Conservation (phyloP, 2,329 filamentous ascomycete genomes). For the Neofusicoccum kwambonambiense region DNA sequence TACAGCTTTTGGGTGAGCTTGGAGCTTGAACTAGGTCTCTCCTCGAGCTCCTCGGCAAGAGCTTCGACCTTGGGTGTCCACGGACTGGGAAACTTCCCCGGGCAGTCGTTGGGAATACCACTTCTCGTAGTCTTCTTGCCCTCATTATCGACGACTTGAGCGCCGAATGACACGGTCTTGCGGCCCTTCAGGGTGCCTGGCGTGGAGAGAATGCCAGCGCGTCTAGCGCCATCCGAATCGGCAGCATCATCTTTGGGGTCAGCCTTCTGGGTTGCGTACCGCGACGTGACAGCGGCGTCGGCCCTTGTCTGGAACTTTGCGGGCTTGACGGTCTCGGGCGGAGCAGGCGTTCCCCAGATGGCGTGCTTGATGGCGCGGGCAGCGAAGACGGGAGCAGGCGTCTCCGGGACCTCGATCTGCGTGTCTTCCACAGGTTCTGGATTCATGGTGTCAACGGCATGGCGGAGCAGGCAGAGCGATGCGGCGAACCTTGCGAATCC, state of each 20-base stretch:
- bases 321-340: conserved; percentile 37
- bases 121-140: conserved; percentile 48
- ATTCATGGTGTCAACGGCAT: neutral
- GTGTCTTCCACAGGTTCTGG: conserved; percentile 10
- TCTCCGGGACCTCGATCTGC: conserved; percentile 55
- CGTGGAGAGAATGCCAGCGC: conserved; percentile 58
- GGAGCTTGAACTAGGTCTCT: conserved; percentile 35
- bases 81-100: conserved; percentile 52
- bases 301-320: neutral
- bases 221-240: neutral
- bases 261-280: neutral
- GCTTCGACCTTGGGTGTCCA: conserved; percentile 45
- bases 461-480: neutral
- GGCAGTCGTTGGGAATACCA: conserved; percentile 48
- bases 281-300: neutral
- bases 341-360: conserved; percentile 62
- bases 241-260: neutral
- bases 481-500: conserved; percentile 3
- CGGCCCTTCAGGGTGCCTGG: conserved; percentile 58
- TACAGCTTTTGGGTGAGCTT: conserved; percentile 47
- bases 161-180: conserved; percentile 62
- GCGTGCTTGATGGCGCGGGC: conserved; percentile 66
- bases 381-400: conserved; percentile 65
- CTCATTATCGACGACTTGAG: conserved; percentile 57
- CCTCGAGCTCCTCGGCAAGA: conserved; percentile 24